A percentile compares a stretch with the other conserved stretches of the same genome.
Conservation (phyloP, 371 early-diverging fungal species). For the Apophysomyces elegans region DNA sequence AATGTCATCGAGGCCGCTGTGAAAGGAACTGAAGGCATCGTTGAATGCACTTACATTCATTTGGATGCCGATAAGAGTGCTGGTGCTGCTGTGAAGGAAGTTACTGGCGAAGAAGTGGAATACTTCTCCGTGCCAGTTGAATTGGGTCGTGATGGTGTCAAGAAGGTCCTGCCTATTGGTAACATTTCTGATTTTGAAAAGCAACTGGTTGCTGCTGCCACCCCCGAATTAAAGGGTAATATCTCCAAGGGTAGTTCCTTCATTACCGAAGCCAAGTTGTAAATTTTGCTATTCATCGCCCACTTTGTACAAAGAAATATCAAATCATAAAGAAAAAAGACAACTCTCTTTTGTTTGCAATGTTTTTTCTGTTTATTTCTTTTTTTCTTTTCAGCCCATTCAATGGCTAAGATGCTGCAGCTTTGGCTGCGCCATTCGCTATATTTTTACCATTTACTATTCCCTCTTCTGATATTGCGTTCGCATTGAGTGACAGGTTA, state of each 20-base stretch:
- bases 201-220: constrained; percentile 67
- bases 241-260: constrained; percentile 72
- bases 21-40: constrained; percentile 62
- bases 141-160: constrained; percentile 80
- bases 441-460: constrained; percentile 18
- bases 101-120: constrained; percentile 56
- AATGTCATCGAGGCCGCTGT: constrained; percentile 74
- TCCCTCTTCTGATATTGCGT: constrained; percentile 22
- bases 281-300: constrained; percentile 12
- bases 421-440: constrained; percentile 21
- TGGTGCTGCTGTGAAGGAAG: constrained; percentile 57
- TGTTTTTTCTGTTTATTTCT: constrained; percentile 8
- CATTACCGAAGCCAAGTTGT: constrained; percentile 51
- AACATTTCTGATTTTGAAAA: constrained; percentile 71
- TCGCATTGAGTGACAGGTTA: constrained; percentile 29
- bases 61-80: constrained; percentile 69
- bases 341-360: constrained; percentile 9
- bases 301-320: constrained; percentile 4
- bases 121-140: constrained; percentile 88
- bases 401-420: constrained; percentile 7
- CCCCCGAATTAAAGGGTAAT: constrained; percentile 81
- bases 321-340: not conserved
- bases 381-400: constrained; percentile 6
- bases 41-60: constrained; percentile 85
- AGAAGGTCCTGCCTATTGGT: constrained; percentile 74